Conservation (phyloP, 2,329 filamentous ascomycete species). For the Periconia sp. region DNA sequence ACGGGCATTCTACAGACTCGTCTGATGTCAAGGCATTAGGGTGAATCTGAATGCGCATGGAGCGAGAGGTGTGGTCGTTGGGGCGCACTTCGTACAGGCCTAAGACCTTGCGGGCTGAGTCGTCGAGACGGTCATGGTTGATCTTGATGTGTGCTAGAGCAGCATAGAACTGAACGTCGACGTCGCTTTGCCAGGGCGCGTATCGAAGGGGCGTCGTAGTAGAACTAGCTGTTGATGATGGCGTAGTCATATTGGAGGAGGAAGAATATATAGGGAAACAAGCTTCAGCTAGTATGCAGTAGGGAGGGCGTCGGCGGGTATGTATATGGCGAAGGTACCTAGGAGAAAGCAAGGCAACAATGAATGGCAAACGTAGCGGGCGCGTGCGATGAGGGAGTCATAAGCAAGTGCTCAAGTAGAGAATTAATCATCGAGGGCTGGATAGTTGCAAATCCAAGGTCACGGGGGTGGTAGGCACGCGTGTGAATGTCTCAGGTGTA, state of each 20-base stretch:
- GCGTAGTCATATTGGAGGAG: neutral
- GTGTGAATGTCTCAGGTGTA: no score
- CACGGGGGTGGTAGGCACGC: no score
- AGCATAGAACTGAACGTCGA: slow-evolving; percentile 93
- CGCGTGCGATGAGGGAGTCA: slow-evolving; percentile 16
- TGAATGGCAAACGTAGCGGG: neutral
- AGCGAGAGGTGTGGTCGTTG: slow-evolving; percentile 69
- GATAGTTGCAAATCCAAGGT: neutral
- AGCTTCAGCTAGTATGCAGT: neutral
- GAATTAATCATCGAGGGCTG: neutral
- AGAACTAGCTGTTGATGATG: slow-evolving; percentile 34
- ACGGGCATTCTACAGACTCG: slow-evolving; percentile 62
- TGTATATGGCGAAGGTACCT: slow-evolving; percentile 12
- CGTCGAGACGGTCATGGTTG: slow-evolving; percentile 94
- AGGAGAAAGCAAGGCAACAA: neutral
- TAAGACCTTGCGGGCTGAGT: slow-evolving; percentile 82
- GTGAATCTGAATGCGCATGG: slow-evolving; percentile 86
- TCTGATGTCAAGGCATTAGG: slow-evolving; percentile 82
- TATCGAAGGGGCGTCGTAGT: slow-evolving; percentile 61
- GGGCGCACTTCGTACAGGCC: slow-evolving; percentile 86
- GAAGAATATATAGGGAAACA: neutral
- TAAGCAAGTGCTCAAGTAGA: neutral
- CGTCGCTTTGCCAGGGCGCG: slow-evolving; percentile 88
- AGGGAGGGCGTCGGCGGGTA: neutral
- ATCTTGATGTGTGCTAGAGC: slow-evolving; percentile 92